phyloP scores from a whole-genome alignment of 1,284 basidiomycete genomes.

The Boletus hoseneyae region DNA sequence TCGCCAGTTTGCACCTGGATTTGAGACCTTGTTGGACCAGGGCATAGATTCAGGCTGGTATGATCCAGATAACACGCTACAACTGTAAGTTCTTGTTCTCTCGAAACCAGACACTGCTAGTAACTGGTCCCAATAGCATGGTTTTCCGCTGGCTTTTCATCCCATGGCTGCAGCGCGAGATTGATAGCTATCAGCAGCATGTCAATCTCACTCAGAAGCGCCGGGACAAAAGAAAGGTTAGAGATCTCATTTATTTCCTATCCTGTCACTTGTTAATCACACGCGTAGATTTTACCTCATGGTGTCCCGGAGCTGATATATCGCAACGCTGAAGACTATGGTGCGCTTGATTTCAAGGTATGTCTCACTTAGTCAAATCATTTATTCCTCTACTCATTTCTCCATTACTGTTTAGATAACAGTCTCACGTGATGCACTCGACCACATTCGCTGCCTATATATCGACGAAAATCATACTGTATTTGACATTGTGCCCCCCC shows the following conservation, averaged over 20 bases:
- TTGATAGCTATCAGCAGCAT: slow-evolving; percentile 14
- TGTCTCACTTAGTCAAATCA: no score
- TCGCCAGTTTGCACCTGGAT: not conserved
- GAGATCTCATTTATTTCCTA: not conserved
- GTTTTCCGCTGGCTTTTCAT: slow-evolving; percentile 26
- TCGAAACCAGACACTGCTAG: no score
- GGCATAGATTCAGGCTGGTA: not conserved
- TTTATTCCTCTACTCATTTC: no score
- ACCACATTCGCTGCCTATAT: no score
- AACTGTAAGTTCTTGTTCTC: not conserved
- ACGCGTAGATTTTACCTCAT: not conserved
- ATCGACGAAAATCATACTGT: no score
- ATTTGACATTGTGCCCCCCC: no score
- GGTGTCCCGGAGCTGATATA: not conserved
- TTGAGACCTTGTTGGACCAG: not conserved
- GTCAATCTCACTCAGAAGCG: slow-evolving; percentile 18
- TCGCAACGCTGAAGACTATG: not conserved
- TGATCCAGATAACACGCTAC: not conserved
- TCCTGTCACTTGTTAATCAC: no score
- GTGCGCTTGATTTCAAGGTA: slow-evolving; percentile 4
- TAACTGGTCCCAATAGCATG: not conserved
- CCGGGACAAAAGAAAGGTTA: slow-evolving; percentile 16
- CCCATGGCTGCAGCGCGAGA: slow-evolving; percentile 26
- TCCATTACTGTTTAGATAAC: no score
- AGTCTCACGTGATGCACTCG: no score